phyloP scores from a whole-genome alignment of 768 basidiomycete genomes.

The Cystobasidium ongulense region DNA sequence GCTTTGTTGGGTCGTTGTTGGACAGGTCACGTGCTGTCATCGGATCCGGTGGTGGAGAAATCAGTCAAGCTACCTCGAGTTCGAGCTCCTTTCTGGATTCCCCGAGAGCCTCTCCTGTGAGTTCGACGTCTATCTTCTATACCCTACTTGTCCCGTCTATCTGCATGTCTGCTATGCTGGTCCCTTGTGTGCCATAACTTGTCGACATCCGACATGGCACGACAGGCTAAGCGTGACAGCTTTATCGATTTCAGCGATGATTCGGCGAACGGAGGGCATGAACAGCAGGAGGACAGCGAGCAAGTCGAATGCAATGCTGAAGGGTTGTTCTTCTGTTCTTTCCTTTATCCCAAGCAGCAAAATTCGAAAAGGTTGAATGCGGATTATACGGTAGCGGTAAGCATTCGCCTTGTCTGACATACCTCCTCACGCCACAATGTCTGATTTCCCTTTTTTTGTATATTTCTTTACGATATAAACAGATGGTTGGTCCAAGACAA shows the following conservation, averaged over 20 bases:
- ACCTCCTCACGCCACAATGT: not conserved
- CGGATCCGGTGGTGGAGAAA: not conserved
- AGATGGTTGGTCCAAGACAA: constrained; percentile 63
- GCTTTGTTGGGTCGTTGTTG: not conserved
- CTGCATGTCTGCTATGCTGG: not conserved
- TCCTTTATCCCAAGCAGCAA: not conserved
- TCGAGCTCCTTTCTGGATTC: not conserved
- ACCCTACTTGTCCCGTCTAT: not conserved
- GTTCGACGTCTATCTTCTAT: not conserved
- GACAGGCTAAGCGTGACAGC: not conserved
- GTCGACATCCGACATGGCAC: not conserved
- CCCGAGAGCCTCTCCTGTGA: not conserved
- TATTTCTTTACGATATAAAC: not conserved
- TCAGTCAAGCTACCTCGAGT: not conserved
- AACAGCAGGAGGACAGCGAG: not conserved
- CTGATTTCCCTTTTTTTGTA: not conserved
- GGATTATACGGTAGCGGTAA: constrained; percentile 49
- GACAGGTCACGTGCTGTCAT: not conserved
- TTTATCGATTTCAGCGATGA: not conserved
- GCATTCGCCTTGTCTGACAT: not conserved
- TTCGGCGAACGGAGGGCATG: not conserved
- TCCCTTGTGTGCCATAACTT: not conserved
- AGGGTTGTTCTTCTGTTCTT: not conserved
- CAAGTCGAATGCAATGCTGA: too few species aligned
- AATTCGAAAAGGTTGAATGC: constrained; percentile 13